Percentiles rank a stretch among this genome's conserved stretches.
These are phyloP conservation scores for Tolypocladium guangdongense DNA, from an alignment of 2,329 filamentous ascomycete species.

Conservation along the genomic window DNA sequence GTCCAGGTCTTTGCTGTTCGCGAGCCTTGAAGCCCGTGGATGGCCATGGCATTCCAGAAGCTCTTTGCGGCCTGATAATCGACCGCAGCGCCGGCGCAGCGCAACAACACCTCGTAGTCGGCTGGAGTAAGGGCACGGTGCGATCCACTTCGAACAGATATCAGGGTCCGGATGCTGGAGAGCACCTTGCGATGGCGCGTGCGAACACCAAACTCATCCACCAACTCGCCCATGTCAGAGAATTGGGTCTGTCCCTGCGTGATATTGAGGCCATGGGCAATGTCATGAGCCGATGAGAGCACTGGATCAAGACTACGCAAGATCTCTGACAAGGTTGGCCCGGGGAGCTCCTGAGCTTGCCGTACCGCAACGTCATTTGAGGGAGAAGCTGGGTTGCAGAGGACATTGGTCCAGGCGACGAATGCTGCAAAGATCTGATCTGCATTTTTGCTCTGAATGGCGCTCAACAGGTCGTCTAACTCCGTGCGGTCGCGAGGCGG, in stretches of 20 bases:
- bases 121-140: slow-evolving; percentile 18
- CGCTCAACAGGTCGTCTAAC: slow-evolving; percentile 16
- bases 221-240: slow-evolving; percentile 22
- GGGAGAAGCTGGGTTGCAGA: slow-evolving; percentile 10
- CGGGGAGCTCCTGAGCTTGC: slow-evolving; percentile 31
- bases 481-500: slow-evolving; percentile 5
- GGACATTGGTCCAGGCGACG: slow-evolving; percentile 13
- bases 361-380: slow-evolving; percentile 13
- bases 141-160: slow-evolving; percentile 18
- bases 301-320: slow-evolving; percentile 51
- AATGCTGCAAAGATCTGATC: slow-evolving; percentile 14
- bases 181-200: slow-evolving; percentile 27
- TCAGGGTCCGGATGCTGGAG: slow-evolving; percentile 20
- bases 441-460: slow-evolving; percentile 19
- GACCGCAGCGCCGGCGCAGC: slow-evolving; percentile 34
- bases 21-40: slow-evolving; percentile 13
- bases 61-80: slow-evolving; percentile 22
- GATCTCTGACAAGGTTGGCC: slow-evolving; percentile 50
- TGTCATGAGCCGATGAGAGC: slow-evolving; percentile 36
- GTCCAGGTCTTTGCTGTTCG: slow-evolving; percentile 24
- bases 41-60: slow-evolving; percentile 24
- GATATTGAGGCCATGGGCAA: slow-evolving; percentile 28
- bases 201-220: slow-evolving; percentile 36
- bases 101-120: slow-evolving; percentile 34
- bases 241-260: slow-evolving; percentile 26